phyloP scores from a whole-genome alignment of 306 rosid species.

The Inga laurina region DNA sequence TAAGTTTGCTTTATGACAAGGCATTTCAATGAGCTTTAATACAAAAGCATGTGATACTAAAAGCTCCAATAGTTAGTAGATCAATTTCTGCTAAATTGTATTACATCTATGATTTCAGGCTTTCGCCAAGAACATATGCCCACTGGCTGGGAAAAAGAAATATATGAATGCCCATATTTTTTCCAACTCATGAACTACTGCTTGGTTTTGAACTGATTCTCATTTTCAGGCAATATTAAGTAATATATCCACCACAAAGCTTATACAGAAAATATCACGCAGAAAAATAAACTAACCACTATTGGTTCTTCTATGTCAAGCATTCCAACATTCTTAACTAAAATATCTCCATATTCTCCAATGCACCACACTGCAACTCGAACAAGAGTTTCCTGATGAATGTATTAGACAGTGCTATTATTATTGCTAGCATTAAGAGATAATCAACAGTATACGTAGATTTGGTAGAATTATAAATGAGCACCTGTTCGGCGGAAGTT shows the following conservation, averaged over 20 bases:
- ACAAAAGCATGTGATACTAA: constrained; percentile 18
- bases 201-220: background rate
- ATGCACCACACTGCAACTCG: constrained; percentile 99
- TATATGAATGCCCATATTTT: constrained; percentile 24
- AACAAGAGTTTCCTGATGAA: constrained; percentile 86
- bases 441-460: constrained; percentile 32
- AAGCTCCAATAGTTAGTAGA: constrained; percentile 23
- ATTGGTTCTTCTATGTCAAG: constrained; percentile 87
- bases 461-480: constrained; percentile 27
- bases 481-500: constrained; percentile 82
- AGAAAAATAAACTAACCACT: constrained; percentile 60
- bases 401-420: constrained; percentile 25
- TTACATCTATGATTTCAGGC: constrained; percentile 22
- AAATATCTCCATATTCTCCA: constrained; percentile 94
- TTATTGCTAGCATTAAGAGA: constrained; percentile 13
- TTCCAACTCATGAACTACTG: constrained; percentile 21
- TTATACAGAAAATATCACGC: constrained; percentile 21
- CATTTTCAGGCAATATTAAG: constrained; percentile 36
- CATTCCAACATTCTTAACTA: constrained; percentile 84
- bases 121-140: constrained; percentile 13
- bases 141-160: background rate
- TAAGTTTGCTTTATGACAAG: background rate
- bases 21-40: constrained; percentile 21
- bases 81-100: constrained; percentile 18
- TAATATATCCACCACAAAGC: constrained; percentile 19